Conservation (phyloP, 352 stramenopile species). For the Lagenidium giganteum region DNA sequence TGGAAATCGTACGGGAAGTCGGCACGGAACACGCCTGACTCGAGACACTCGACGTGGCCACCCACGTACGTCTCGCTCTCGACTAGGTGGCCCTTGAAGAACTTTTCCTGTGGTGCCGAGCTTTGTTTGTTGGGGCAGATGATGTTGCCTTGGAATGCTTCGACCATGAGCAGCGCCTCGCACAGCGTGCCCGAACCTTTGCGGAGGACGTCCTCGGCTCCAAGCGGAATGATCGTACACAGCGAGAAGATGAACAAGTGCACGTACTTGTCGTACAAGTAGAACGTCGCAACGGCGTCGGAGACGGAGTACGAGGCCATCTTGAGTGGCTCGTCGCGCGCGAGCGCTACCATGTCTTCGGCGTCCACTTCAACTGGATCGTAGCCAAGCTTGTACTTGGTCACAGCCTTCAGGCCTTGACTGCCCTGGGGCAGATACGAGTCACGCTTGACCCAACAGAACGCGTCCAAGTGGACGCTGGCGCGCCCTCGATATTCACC, state of each 20-base stretch:
- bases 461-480: constrained; percentile 97
- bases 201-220: constrained; percentile 97
- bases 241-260: constrained; percentile 99
- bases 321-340: constrained; percentile 91
- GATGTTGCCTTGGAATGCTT: constrained; percentile 94
- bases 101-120: constrained; percentile 62
- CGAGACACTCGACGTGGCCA: constrained; percentile 98
- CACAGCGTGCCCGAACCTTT: constrained; percentile 96
- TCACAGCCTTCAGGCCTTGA: constrained; percentile 98
- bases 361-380: constrained; percentile 97
- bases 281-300: constrained; percentile 99
- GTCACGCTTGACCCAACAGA: constrained; percentile 99
- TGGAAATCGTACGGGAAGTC: constrained; percentile 98
- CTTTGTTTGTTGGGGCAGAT: constrained; percentile 99
- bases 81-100: constrained; percentile 94
- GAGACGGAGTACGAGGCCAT: constrained; percentile 99
- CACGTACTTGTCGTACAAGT: constrained; percentile 99
- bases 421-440: constrained; percentile 98
- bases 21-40: constrained; percentile 97
- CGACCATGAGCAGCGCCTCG: constrained; percentile 98
- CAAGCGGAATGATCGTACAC: constrained; percentile 98
- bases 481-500: constrained; percentile 91
- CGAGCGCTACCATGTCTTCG: constrained; percentile 98
- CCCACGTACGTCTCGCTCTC: constrained; percentile 99
- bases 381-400: constrained; percentile 99